Evolutionary conservation across 2,329 filamentous ascomycete species (phyloP).

Genomic region (Alternaria metachromatica): DNA sequence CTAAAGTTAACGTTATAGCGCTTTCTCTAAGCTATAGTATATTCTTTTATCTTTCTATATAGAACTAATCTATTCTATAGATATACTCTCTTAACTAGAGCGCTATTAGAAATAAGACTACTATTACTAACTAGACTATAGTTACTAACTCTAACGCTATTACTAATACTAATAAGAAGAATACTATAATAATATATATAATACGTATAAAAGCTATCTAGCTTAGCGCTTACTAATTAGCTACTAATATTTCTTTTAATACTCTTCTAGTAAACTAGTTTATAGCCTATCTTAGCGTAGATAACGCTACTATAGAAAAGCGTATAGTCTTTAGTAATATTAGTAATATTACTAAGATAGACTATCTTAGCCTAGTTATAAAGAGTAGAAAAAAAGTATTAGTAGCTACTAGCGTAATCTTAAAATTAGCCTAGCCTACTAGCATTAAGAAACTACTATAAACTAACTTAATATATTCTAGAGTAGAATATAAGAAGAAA

Average conservation of each 20-base stretch:
- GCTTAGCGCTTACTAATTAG: constrained; percentile 57
- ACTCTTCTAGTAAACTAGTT: constrained; percentile 53
- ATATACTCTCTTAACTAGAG: constrained; percentile 75
- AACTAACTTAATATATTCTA: constrained; percentile 66
- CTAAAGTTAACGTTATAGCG: too few relatives aligned
- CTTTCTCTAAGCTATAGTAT: too few relatives aligned
- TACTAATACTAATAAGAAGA: constrained; percentile 75
- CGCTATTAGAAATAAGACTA: constrained; percentile 76
- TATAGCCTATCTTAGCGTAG: constrained; percentile 40
- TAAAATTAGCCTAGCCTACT: constrained; percentile 78
- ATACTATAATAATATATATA: constrained; percentile 76
- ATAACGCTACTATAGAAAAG: constrained; percentile 65
- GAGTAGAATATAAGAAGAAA: constrained; percentile 73
- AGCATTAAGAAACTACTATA: constrained; percentile 76
- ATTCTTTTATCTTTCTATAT: too few relatives aligned
- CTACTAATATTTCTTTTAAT: constrained; percentile 66
- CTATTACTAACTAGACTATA: too few relatives aligned
- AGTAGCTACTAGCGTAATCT: constrained; percentile 69
- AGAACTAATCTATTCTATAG: constrained; percentile 58
- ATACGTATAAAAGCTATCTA: constrained; percentile 92
- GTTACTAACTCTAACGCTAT: too few relatives aligned
- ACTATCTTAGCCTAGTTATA: constrained; percentile 51
- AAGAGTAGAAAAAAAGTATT: constrained; percentile 73
- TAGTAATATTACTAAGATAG: constrained; percentile 89
- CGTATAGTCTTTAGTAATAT: constrained; percentile 89